A percentile compares a stretch with the other conserved stretches of the same genome.
Evolutionary conservation across 192 early-diverging fungal genomes (phyloP).

Genomic region (Martensiomyces pterosporus): DNA sequence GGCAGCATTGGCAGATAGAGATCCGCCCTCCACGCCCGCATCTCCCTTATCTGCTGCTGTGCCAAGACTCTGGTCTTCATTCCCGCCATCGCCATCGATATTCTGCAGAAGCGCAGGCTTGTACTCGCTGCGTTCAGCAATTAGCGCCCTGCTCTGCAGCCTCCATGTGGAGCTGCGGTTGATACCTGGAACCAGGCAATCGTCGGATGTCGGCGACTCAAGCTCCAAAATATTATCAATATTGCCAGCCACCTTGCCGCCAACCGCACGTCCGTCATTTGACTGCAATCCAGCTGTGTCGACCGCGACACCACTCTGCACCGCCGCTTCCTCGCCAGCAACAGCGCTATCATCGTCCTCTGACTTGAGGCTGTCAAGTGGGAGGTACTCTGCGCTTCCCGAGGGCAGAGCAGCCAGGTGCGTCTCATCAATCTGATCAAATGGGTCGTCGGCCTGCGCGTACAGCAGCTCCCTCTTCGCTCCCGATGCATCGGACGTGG

Average conservation of each 20-base stretch:
- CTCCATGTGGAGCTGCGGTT: slow-evolving; percentile 45
- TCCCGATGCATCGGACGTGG: slow-evolving; percentile 26
- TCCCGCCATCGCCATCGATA: slow-evolving; percentile 18
- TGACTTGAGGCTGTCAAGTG: slow-evolving; percentile 23
- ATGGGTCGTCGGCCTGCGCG: slow-evolving; percentile 27
- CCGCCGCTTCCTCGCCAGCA: neutral
- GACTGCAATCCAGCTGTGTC: too few species aligned
- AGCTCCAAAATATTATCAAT: neutral
- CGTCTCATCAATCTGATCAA: slow-evolving; percentile 46
- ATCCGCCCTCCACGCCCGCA: too few species aligned
- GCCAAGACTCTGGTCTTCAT: slow-evolving; percentile 7
- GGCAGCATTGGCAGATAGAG: too few species aligned
- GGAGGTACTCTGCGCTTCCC: slow-evolving; percentile 44
- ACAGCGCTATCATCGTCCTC: slow-evolving; percentile 1
- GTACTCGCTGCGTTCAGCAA: slow-evolving; percentile 30
- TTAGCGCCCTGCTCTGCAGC: slow-evolving; percentile 27
- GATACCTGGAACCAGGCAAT: slow-evolving; percentile 16
- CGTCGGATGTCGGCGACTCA: slow-evolving; percentile 11
- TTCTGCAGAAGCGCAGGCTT: slow-evolving; percentile 34
- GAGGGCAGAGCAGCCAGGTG: slow-evolving; percentile 25
- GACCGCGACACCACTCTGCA: too few species aligned
- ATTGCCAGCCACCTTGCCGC: slow-evolving; percentile 4
- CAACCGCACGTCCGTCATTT: too few species aligned
- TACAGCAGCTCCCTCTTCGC: slow-evolving; percentile 21
- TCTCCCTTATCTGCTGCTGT: slow-evolving; percentile 3